Evolutionary conservation across 192 early-diverging fungal species (phyloP), one percentile per base, ranked within the genome.

Genomic region (Phycomyces nitens): DNA sequence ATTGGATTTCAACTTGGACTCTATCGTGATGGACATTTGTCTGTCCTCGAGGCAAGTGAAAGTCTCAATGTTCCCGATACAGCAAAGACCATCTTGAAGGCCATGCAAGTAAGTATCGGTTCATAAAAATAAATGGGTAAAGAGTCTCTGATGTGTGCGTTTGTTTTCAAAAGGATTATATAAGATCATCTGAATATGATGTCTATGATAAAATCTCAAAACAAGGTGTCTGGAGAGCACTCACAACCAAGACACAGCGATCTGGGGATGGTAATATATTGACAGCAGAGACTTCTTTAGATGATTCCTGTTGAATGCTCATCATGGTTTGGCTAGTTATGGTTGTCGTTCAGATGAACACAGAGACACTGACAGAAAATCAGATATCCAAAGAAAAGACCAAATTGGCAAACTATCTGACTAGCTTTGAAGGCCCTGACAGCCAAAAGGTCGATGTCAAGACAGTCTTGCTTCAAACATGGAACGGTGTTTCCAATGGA

Each of bases 1-100:
- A 78, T 88, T 56, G 91, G 91, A 1, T 93, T 93, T 65, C 65
- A 85, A 34, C 59, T 86, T 18, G 91, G 91, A 12, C 40, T 76
- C 9, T 92, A 76, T 72, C 78, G 80, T 21, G 78, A 87, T 15
- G 89, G 88, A 15, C 39, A 77, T 22, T 79, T 77, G 0, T 62
- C 66, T 14, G 86, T 93, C 2, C 44, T 84, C 43, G 77, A 65
- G 10, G 70, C 82, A 12, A 50, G 58, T 14, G 71, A 76, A 20
- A 74, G 72, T 63, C 53, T 80, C 6, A 70, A 84, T 65, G 78
- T 87, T 10, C 64, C 78, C 5, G 63, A 77, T 20, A 62, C 58
- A 3, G 85, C 79, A 6, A 80, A 82, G 54, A 66, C 61, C 21
- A 79, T 89, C 16, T 84, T 81, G 7, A 60, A 54, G 16, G 64